Conservation (phyloP, 805 yeast genomes). For the Candida railenensis region DNA sequence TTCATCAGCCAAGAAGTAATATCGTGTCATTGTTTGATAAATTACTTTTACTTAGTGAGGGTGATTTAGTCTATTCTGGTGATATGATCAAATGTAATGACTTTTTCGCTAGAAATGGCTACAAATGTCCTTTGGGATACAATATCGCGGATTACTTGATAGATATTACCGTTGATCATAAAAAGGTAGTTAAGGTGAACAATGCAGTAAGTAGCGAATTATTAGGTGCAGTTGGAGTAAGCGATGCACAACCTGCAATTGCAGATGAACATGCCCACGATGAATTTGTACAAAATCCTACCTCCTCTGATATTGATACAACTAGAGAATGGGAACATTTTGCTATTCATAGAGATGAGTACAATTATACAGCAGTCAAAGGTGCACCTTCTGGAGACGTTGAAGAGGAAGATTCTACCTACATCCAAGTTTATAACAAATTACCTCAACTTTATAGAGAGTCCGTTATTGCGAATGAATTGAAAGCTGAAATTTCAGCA, state of each 20-base stretch:
- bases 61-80: constrained; percentile 86
- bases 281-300: constrained; percentile 20
- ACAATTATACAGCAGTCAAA: constrained; percentile 23
- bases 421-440: constrained; percentile 23
- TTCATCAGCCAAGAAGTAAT: constrained; percentile 96
- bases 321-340: constrained; percentile 86
- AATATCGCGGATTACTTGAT: constrained; percentile 92
- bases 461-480: constrained; percentile 40
- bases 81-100: constrained; percentile 71
- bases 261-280: constrained; percentile 27
- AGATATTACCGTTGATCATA: constrained; percentile 78
- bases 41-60: constrained; percentile 76
- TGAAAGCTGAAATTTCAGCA: constrained; percentile 36
- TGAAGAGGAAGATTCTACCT: constrained; percentile 13
- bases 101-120: constrained; percentile 74
- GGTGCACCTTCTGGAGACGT: constrained; percentile 15
- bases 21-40: constrained; percentile 90
- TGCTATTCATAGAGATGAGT: constrained; percentile 78
- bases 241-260: constrained; percentile 4
- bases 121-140: constrained; percentile 81
- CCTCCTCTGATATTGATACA: constrained; percentile 46
- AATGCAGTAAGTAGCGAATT: constrained; percentile 1
- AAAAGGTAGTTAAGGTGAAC: constrained; percentile 25
- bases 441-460: constrained; percentile 35
- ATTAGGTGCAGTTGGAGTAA: constrained; percentile 6